phyloP scores from a whole-genome alignment of 148 eudicot species.

The Mesembryanthemum crystallinum region DNA sequence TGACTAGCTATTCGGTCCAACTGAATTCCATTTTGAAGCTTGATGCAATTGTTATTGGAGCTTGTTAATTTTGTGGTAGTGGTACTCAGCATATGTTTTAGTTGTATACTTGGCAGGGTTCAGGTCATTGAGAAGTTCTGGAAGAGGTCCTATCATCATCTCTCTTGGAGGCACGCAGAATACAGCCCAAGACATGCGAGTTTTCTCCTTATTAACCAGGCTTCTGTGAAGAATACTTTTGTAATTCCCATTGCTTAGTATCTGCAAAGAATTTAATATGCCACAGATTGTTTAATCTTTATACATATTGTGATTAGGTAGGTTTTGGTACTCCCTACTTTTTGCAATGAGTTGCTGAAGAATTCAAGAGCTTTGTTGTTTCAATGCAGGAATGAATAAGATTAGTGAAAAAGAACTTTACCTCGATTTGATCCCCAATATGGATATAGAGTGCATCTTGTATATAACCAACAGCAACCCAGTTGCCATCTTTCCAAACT shows the following conservation, averaged over 20 bases:
- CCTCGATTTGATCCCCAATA: conserved; percentile 47
- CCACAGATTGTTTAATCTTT: too few relatives aligned
- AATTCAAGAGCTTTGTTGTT: background rate
- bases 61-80: conserved; percentile 42
- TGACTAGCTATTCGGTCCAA: background rate
- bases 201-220: conserved; percentile 40
- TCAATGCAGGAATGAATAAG: background rate
- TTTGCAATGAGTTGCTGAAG: too few relatives aligned
- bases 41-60: conserved; percentile 30
- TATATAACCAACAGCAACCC: conserved; percentile 41
- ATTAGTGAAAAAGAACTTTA: background rate
- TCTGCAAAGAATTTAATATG: conserved; percentile 20
- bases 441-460: conserved; percentile 41
- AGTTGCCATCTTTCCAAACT: conserved; percentile 43
- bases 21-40: background rate
- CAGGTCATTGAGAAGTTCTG: conserved; percentile 17
- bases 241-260: conserved; percentile 50
- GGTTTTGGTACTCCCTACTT: too few relatives aligned
- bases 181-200: conserved; percentile 51
- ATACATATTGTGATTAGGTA: too few relatives aligned
- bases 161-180: conserved; percentile 41
- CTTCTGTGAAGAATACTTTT: conserved; percentile 55
- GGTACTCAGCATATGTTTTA: conserved; percentile 42
- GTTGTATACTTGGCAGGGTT: conserved; percentile 38
- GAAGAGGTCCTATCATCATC: conserved; percentile 36